Evolutionary conservation across 2,329 filamentous ascomycete genomes (phyloP).

Genomic region (Fusarium pseudocircinatum): DNA sequence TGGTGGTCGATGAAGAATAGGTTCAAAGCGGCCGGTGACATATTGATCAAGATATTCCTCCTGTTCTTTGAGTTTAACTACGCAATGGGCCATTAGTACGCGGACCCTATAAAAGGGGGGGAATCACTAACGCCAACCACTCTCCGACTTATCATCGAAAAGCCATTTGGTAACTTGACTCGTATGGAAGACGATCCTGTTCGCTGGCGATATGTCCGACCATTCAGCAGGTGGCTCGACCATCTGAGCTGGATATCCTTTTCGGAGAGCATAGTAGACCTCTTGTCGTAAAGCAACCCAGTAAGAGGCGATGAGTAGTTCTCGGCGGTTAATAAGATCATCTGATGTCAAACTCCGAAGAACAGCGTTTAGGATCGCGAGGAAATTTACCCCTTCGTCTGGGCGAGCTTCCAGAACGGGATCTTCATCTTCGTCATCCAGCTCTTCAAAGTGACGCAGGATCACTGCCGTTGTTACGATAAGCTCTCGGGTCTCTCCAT

Average conservation of each 20-base stretch:
- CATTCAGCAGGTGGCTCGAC: constrained; percentile 28
- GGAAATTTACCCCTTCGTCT: constrained; percentile 25
- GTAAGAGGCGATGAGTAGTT: constrained; percentile 24
- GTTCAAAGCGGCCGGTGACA: not conserved
- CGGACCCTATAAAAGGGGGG: fast-evolving
- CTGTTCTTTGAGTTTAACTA: constrained; percentile 28
- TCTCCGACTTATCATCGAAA: constrained; percentile 20
- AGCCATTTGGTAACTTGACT: constrained; percentile 35
- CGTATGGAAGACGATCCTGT: constrained; percentile 33
- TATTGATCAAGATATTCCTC: constrained; percentile 25
- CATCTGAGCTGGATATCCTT: constrained; percentile 33
- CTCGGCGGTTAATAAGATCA: constrained; percentile 20
- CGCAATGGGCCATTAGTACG: fast-evolving
- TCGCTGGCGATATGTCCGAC: constrained; percentile 34
- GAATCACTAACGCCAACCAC: constrained; percentile 27
- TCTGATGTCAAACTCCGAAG: not conserved
- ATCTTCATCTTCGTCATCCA: constrained; percentile 33
- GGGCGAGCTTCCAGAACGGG: fast-evolving
- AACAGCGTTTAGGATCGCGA: constrained; percentile 17
- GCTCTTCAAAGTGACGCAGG: constrained; percentile 32
- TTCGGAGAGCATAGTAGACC: constrained; percentile 25
- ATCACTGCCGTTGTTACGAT: constrained; percentile 31
- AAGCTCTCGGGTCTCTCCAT: constrained; percentile 29
- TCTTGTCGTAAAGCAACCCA: constrained; percentile 38
- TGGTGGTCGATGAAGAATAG: constrained; percentile 21